Evolutionary conservation across 257 asterid genomes (phyloP), one percentile per base, ranked within the genome.

Genomic region (Osmanthus fragrans): DNA sequence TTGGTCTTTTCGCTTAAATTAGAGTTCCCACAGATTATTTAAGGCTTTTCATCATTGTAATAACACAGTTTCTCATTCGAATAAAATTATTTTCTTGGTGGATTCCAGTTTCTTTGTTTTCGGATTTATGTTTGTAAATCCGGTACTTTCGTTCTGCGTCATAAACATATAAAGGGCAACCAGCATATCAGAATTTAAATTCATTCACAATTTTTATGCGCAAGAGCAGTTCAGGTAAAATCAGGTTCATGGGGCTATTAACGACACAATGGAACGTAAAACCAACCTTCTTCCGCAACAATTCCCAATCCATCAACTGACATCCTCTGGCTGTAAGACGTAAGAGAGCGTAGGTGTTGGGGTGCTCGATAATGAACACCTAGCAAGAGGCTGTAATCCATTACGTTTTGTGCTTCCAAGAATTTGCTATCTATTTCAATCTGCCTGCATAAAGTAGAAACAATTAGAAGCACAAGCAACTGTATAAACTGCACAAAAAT

Each of bases 341-440:
- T 82, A 65, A 84, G 88, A 73, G 97, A 87, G 64, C 89, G 90
- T 39, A 90, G 89, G 84, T 90, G 97, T 77, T 90, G 99, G 18
- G 99, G 99, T 51, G 98, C 99, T 67, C 98, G 89, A 82, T 95
- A 92, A 80, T 93, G 97, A 77, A 95, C 98, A 70, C 99, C 99
- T 23, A 95, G 88, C 87, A 91, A 84, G 76, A 93, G 91, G 88
- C 99, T 95, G 85, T 95, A 95, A 85, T 95, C 99, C 99, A 95
- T 95, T 77, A 95, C 91, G 88, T 89, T 85, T 85, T 91, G 97
- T 73, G 89, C 89, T 83, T 90, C 97, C 92, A 95, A 87, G 89
- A 93, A 93, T 83, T 89, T 90, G 88, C 97, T 87, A 79, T 95
- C 99, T 78, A 84, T 95, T 83, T 95, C 91, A 23, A 95, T 90